Evolutionary conservation across 1,139 yeast genomes (phyloP).

Genomic region (Yamadazyma triangularis): DNA sequence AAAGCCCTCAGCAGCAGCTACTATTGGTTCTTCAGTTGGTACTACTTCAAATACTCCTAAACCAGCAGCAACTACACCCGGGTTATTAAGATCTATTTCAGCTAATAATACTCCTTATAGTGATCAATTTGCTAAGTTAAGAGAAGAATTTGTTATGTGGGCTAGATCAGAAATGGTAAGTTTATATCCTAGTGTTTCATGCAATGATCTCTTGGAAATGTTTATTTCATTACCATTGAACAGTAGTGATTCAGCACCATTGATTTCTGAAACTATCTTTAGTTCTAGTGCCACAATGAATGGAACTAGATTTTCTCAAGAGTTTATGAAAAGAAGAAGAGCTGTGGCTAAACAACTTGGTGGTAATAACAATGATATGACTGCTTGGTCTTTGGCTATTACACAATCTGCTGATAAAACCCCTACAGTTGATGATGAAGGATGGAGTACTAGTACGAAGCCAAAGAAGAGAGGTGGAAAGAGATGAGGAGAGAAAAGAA

Average conservation of each 20-base stretch:
- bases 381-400: constrained; percentile 67
- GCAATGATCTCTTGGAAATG: constrained; percentile 74
- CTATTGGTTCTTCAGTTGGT: constrained; percentile 3
- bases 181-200: constrained; percentile 69
- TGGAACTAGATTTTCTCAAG: constrained; percentile 90
- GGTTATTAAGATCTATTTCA: constrained; percentile 43
- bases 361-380: constrained; percentile 43
- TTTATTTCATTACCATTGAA: constrained; percentile 70
- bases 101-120: constrained; percentile 28
- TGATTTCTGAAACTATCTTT: constrained; percentile 89
- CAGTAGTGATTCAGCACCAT: constrained; percentile 68
- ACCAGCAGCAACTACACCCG: constrained; percentile 28
- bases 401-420: constrained; percentile 42
- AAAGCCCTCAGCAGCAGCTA: constrained; percentile 11
- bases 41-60: constrained; percentile 5
- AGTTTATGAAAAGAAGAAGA: constrained; percentile 74
- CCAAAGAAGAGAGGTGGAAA: constrained; percentile 46
- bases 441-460: constrained; percentile 61
- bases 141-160: constrained; percentile 80
- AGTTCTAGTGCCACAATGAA: constrained; percentile 90
- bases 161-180: constrained; percentile 71
- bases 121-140: constrained; percentile 26
- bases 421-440: constrained; percentile 60
- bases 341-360: constrained; percentile 60
- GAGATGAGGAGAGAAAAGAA: too few species aligned